Percentiles rank a stretch among this genome's conserved stretches.
phyloP scores from a whole-genome alignment of 306 rosid genomes.

The Fagus crenata region DNA sequence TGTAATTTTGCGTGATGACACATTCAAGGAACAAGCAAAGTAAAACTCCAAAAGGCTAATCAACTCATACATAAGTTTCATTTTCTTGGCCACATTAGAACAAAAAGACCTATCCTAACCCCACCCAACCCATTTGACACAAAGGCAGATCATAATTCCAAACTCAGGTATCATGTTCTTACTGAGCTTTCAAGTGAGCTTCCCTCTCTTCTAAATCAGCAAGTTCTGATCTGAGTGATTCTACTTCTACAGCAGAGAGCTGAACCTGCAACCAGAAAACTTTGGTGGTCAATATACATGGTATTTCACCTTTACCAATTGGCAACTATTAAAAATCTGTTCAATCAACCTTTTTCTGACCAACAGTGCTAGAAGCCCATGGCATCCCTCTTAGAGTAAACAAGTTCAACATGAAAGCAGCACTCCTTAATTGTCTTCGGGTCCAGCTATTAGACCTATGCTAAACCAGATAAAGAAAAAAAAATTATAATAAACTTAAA shows the following conservation, averaged over 20 bases:
- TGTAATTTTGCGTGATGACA: neutral
- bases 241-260: conserved; percentile 65
- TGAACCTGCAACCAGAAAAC: conserved; percentile 51
- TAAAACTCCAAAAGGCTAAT: neutral
- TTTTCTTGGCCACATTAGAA: neutral
- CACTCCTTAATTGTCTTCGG: conserved; percentile 47
- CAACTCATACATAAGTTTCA: neutral
- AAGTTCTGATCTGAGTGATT: conserved; percentile 77
- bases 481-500: conserved; percentile 28
- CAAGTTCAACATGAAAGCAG: conserved; percentile 64
- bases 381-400: conserved; percentile 57
- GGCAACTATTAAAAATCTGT: neutral
- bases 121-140: neutral
- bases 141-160: conserved; percentile 5
- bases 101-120: neutral
- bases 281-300: conserved; percentile 26
- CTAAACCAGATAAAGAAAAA: conserved; percentile 44
- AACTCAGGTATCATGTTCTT: conserved; percentile 38
- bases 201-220: conserved; percentile 83
- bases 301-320: conserved; percentile 22
- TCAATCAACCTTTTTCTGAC: conserved; percentile 66
- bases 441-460: conserved; percentile 44
- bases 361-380: conserved; percentile 53
- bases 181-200: conserved; percentile 88
- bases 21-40: conserved; percentile 9